Evolutionary conservation across 495 filamentous ascomycete species (phyloP), one percentile per base, ranked within the genome.

Genomic region (Xeromyces bisporus): DNA sequence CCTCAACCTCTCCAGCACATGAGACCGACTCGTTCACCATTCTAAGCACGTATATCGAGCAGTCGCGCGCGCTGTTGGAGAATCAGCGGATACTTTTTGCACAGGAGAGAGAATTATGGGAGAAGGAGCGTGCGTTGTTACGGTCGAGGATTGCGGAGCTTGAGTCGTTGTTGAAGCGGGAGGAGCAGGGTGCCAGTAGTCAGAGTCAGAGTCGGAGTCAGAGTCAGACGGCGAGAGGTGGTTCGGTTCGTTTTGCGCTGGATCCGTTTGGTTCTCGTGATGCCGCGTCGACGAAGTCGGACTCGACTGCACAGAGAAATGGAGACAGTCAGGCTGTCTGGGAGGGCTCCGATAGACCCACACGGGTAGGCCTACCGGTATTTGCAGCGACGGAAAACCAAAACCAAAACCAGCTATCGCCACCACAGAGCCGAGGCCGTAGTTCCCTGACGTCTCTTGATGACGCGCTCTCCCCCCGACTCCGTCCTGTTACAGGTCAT

Each of bases 361-460:
- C 60, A 26, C 53, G 60, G 35, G 58, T 65, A 2, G 57, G 56
- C 32, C 60, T 58, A 26, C 53, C 58, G 35, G 58, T 65, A 2
- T 65, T 65, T 29, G 43, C 36, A 3, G 48, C 51, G 9, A 40
- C 44, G 20, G 56, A 55, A 9, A 46, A 44, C 13, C 32, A 40
- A 29, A 23, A 28, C 25, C 42, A 44, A 23, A 24, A 12, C 8
- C 26, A 41, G 34, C 35, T 44, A 15, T 38, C 39, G 31, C 40
- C 36, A 14, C 46, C 53, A 32, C 41, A 43, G 41, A 35, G 42
- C 4, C 17, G 17, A 3, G 20, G 20, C 20, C 9, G 15, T 34
- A 38, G 32, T 20, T 42, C 32, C 9, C 40, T 46, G 5, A 48
- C 48, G 1, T 60, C 56, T 35, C 47, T 64, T 15, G 60, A 62